Percentiles rank a stretch among this genome's conserved stretches.
phyloP scores from a whole-genome alignment of 2,329 filamentous ascomycete genomes.

The Ophiocordyceps sinensis region DNA sequence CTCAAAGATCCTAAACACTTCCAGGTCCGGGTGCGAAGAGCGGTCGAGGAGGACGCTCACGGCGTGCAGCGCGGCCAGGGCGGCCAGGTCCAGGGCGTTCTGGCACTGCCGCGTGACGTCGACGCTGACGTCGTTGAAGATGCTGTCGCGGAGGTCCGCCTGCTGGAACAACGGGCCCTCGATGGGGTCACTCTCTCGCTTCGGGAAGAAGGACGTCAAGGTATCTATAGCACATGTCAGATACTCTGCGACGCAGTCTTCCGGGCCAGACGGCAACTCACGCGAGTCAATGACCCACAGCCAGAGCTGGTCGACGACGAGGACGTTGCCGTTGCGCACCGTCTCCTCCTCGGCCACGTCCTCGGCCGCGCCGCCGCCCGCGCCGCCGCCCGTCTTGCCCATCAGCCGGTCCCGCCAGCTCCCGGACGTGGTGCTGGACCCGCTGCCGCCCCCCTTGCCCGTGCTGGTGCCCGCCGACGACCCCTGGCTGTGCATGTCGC shows the following conservation, averaged over 20 bases:
- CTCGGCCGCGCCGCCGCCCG: slow-evolving; percentile 5
- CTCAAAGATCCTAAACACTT: slow-evolving; percentile 51
- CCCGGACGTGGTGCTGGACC: slow-evolving; percentile 7
- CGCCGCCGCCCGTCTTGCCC: slow-evolving; percentile 6
- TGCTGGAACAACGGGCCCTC: slow-evolving; percentile 43
- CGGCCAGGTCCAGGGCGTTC: slow-evolving; percentile 46
- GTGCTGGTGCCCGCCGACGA: slow-evolving; percentile 14
- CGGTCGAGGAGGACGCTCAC: slow-evolving; percentile 47
- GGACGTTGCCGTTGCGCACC: slow-evolving; percentile 37
- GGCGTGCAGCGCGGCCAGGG: slow-evolving; percentile 45
- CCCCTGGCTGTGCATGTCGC: slow-evolving; percentile 12
- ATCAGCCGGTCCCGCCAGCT: slow-evolving; percentile 13
- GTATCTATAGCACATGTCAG: slow-evolving; percentile 25
- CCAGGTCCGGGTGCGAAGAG: slow-evolving; percentile 44
- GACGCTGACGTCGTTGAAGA: slow-evolving; percentile 52
- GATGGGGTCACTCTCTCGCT: slow-evolving; percentile 35
- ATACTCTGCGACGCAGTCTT: slow-evolving; percentile 1
- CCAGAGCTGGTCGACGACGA: slow-evolving; percentile 58
- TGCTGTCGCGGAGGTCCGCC: slow-evolving; percentile 46
- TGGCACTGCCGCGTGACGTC: slow-evolving; percentile 48
- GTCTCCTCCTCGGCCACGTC: slow-evolving; percentile 18
- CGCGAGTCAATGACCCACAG: slow-evolving; percentile 41
- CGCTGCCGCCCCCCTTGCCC: slow-evolving; percentile 10
- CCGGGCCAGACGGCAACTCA: slow-evolving; percentile 16
- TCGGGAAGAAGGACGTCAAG: slow-evolving; percentile 39